Evolutionary conservation across 2,329 filamentous ascomycete species (phyloP), one percentile per base, ranked within the genome.

Genomic region (Xylariales sp.): DNA sequence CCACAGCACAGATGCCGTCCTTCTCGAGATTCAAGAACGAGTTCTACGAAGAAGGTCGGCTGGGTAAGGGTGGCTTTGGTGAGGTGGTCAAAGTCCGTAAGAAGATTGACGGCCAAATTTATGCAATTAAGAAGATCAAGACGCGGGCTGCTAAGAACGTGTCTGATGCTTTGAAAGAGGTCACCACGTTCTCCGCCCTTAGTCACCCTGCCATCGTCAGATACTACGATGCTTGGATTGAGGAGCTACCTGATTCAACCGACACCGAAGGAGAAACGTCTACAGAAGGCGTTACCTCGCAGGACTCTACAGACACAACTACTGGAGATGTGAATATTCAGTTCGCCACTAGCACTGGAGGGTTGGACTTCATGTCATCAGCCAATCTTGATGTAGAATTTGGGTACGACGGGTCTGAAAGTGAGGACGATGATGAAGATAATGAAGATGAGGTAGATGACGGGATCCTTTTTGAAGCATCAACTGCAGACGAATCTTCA

Each of bases 51-150:
- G 83, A 93, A 54, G 88, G 88, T 12, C 79, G 86, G 5, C 71
- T 98, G 11, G 93, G 93, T 4, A 94, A 91, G 58, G 93, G 93
- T 29, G 93, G 91, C 0, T 98, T 95, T 62, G 93, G 93, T 5
- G 88, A 96, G 62, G 93, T 98, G 16, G 88, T 97, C 39, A 94
- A 95, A 59, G 91, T 91, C 3, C 79, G 91, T 21, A 95, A 95
- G 61, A 95, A 93, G 64, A 78, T 96, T 4, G 93, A 97, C 57
- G 88, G 88, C 1, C 86, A 90, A 41, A 83, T 94, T 29, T 98
- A 97, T 62, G 93, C 93, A 14, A 87, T 98, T 57, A 98, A 98
- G 61, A 96, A 97, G 59, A 93, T 98, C 44, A 88, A 82, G 1
- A 87, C 93, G 49, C 83, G 83, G 36, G 88, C 88, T 1, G 77